These are phyloP conservation scores for Aspergillus baeticus DNA, from an alignment of 495 filamentous ascomycete species.

Conservation along the genomic window DNA sequence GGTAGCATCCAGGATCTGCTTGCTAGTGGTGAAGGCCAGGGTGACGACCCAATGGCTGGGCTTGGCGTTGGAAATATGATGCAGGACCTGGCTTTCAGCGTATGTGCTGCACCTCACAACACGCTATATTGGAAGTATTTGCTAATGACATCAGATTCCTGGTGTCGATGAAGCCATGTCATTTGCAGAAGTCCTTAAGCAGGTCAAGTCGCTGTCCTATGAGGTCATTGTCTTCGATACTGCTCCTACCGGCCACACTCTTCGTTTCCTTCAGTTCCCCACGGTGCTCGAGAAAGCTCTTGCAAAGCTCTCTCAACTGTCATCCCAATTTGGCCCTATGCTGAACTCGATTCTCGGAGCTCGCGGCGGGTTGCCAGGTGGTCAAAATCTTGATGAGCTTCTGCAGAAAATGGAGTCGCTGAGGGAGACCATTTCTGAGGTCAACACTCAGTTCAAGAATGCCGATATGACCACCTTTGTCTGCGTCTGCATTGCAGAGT, in stretches of 20 bases:
- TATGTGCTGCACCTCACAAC: conserved; percentile 38
- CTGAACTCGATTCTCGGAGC: conserved; percentile 87
- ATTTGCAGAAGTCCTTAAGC: conserved; percentile 97
- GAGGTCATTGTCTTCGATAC: conserved; percentile 99
- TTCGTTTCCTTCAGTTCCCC: conserved; percentile 98
- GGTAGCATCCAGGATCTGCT: conserved; percentile 96
- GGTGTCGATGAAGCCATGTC: conserved; percentile 99
- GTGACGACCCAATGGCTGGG: conserved; percentile 62
- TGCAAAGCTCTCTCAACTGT: conserved; percentile 92
- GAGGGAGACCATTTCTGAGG: conserved; percentile 88
- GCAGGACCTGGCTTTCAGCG: conserved; percentile 69
- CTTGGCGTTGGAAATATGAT: conserved; percentile 71
- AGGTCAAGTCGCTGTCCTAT: conserved; percentile 99
- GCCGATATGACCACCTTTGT: conserved; percentile 95
- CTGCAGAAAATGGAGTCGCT: conserved; percentile 91
- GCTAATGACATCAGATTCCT: conserved; percentile 67
- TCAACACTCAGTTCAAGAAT: conserved; percentile 98
- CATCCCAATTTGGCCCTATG: conserved; percentile 91
- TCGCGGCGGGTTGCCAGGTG: conserved; percentile 81
- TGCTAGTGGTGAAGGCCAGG: conserved; percentile 73
- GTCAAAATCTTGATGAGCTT: conserved; percentile 86
- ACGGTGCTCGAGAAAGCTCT: conserved; percentile 98
- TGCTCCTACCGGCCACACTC: conserved; percentile 96
- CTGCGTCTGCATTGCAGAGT: conserved; percentile 98
- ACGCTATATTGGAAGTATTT: neutral